Base-by-base conservation (phyloP, 768 basidiomycete species). In the Rhodotorula kratochvilovae region DNA sequence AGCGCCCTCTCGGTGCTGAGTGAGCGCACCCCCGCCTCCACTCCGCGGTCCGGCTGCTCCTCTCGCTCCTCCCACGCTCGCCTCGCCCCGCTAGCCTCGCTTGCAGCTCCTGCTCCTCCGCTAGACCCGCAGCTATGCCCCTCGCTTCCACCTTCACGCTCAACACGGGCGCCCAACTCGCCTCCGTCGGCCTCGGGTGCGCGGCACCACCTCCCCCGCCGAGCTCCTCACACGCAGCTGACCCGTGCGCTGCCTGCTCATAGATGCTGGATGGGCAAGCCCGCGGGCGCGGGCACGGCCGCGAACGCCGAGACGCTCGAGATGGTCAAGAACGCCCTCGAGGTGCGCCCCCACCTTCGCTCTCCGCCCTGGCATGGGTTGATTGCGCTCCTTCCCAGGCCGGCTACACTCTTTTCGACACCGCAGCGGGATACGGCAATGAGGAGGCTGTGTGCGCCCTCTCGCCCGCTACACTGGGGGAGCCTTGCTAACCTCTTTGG, bases 361-460 rank as follows among this genome's bases (percentile, higher is more conserved):
- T 50, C 25, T 46, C 46, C 2, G 12, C 0, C 23, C 33, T 36
- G 55, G 4, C 31, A 21, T 21, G 23, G 21, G 25, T 36, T 46
- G 8, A n/a, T 11, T 13, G 23, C 15, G 5, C 35, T 11, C 35
- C 7, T 21, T 59, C 80, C 27, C 78, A 69, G 61, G 81, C 66
- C 50, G 85, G 85, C 11, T 86, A 86, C 79, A 79, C 83, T 23
- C 84, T 84, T 72, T 80, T 86, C 50, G 84, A 84, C 76, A 83
- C 76, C 1, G 50, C 61, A 7, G 8, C 36, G 0, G 25, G 77
- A 57, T 25, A 84, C 83, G 83, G 77, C 2, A 86, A 84, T 66
- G 86, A 86, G 76, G 76, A 81, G 71, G 71, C 77, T 19, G 85
- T 85, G 39, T 39, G 39, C 39, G 39, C 13, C 39, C 39, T 13